Percentiles rank a stretch among this genome's conserved stretches.
phyloP scores from a whole-genome alignment of 2,329 filamentous ascomycete species.

The Cryoendolithus antarcticus region DNA sequence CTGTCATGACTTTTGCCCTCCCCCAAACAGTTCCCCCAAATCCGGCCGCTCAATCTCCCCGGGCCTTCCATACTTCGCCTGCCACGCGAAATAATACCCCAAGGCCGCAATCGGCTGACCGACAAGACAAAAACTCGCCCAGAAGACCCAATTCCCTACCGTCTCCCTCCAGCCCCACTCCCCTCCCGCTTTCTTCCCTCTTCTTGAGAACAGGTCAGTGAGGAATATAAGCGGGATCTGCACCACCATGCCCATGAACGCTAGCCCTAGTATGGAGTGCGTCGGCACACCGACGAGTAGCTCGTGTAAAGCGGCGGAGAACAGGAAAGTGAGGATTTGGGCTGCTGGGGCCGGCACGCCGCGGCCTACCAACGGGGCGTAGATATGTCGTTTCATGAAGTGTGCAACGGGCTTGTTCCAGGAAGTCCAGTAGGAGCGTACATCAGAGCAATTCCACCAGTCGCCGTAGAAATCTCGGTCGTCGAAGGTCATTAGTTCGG shows the following conservation, averaged over 20 bases:
- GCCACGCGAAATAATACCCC: conserved; percentile 96
- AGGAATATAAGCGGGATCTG: conserved; percentile 79
- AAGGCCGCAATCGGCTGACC: conserved; percentile 87
- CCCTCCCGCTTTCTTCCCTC: conserved; percentile 57
- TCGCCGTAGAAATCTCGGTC: conserved; percentile 93
- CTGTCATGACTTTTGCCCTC: too few species aligned
- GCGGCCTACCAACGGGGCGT: conserved; percentile 72
- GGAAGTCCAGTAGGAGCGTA: conserved; percentile 82
- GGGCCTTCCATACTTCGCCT: conserved; percentile 70
- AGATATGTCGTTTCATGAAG: conserved; percentile 93
- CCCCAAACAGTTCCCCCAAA: too few species aligned
- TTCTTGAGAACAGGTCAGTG: conserved; percentile 51
- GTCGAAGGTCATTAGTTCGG: conserved; percentile 79
- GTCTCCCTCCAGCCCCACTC: conserved; percentile 53
- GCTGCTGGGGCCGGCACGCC: conserved; percentile 62
- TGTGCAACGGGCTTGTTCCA: conserved; percentile 98
- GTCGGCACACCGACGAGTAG: conserved; percentile 87
- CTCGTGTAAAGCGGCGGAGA: conserved; percentile 85
- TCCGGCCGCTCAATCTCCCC: too few species aligned
- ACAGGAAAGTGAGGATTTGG: conserved; percentile 70
- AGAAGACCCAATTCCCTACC: conserved; percentile 87
- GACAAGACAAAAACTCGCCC: conserved; percentile 90
- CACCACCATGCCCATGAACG: conserved; percentile 85
- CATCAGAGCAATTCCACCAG: conserved; percentile 90
- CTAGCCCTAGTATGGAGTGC: conserved; percentile 61